These are phyloP conservation scores for Monilinia laxa DNA, from an alignment of 2,329 filamentous ascomycete species.

Conservation along the genomic window DNA sequence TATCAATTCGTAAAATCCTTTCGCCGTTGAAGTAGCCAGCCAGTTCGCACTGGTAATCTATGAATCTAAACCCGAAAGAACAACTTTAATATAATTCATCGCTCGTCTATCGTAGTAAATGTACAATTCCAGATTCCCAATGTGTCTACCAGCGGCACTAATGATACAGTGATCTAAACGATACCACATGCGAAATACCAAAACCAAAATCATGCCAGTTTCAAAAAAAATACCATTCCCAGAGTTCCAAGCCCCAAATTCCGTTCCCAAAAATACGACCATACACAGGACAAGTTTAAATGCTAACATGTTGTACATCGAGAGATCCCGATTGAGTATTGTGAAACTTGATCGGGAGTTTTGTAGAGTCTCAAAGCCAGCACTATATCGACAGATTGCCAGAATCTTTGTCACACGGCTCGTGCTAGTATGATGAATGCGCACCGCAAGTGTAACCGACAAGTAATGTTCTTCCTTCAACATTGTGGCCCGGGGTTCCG, in stretches of 20 bases:
- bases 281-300: not conserved
- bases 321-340: not conserved
- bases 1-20: not conserved
- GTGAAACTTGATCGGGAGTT: not conserved
- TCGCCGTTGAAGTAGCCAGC: not conserved
- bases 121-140: not conserved
- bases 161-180: constrained; percentile 3
- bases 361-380: not conserved
- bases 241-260: not conserved
- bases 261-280: not conserved
- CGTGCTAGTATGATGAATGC: constrained; percentile 9
- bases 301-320: not conserved
- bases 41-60: constrained; percentile 15
- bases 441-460: constrained; percentile 62
- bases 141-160: not conserved
- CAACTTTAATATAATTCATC: constrained; percentile 3
- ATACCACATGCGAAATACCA: not conserved
- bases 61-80: constrained; percentile 4
- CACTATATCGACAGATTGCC: not conserved
- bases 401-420: not conserved
- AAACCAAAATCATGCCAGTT: constrained; percentile 1
- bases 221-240: not conserved
- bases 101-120: not conserved
- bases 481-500: constrained; percentile 58
- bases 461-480: constrained; percentile 66